Evolutionary conservation across 192 early-diverging fungal genomes (phyloP), one percentile per base, ranked within the genome.

Genomic region (Geranomyces variabilis): DNA sequence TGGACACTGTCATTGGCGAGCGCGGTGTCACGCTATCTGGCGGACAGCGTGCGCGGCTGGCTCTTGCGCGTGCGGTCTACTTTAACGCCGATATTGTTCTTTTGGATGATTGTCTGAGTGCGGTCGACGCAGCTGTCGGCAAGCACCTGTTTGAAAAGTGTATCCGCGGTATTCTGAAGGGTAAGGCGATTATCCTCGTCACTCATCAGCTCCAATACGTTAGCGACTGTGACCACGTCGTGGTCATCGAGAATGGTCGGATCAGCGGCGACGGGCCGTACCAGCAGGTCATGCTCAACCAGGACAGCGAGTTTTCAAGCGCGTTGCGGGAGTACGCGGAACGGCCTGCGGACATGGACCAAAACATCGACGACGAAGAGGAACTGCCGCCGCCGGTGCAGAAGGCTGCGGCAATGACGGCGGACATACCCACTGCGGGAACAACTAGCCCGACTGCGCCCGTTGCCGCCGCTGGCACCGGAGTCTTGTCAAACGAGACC

Each of bases 131-230:
- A 15, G 73, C 79, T 41, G 84, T 86, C 41, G 84, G 75, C 9
- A 66, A 65, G 30, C 75, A 81, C 62, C 28, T 84, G 31, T 84
- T 84, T 67, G 72, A 77, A 58, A 13, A 77, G 10, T 84, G 83
- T 46, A 77, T 84, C 44, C 55, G 49, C 34, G 78, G 76, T 4
- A 12, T 73, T 1, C 67, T 84, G 47, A 71, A 66, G 67, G 57
- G 57, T 34, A 75, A 77, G 70, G 77, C 80, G 14, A 59, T 71
- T 14, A 24, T 86, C 13, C 65, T 86, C 53, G 75, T 82, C 28
- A 81, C 78, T 19, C 84, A 86, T 70, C 81, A 81, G 68, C 67
- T 83, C 19, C 84, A 86, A 55, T 83, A 77, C 61, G 70, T 83
- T 15, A 10, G 22, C 9, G 66, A 44, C 19, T 79, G 75, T 53